Evolutionary conservation across 179 eudicot genomes (phyloP).

Genomic region (Pouteria campechiana): DNA sequence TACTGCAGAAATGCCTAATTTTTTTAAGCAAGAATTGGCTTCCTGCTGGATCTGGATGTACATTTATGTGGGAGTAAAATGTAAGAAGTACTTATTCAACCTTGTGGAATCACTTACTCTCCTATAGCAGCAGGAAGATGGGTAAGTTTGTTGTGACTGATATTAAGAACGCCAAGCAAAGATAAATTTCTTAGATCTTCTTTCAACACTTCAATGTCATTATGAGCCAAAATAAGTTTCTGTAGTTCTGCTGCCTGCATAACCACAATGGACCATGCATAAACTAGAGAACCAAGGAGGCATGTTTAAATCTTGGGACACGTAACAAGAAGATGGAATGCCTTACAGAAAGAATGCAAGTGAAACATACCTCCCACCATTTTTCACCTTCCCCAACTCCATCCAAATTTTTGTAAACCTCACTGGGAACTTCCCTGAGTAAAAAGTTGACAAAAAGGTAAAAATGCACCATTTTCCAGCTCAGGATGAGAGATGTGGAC

Average conservation of each 20-base stretch:
- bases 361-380: conserved; percentile 89
- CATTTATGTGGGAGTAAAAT: too few species aligned
- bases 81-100: too few species aligned
- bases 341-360: not conserved
- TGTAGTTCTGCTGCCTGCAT: conserved; percentile 86
- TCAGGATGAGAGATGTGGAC: too few species aligned
- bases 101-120: conserved; percentile 53
- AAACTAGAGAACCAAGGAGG: not conserved
- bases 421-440: conserved; percentile 77
- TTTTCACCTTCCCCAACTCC: conserved; percentile 65
- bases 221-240: conserved; percentile 94
- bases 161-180: conserved; percentile 54
- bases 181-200: conserved; percentile 79
- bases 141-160: conserved; percentile 85
- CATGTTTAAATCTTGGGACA: not conserved
- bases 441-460: not conserved
- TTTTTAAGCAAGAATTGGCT: too few species aligned
- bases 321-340: not conserved
- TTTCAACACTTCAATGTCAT: conserved; percentile 57
- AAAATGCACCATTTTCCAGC: too few species aligned
- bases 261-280: conserved; percentile 3
- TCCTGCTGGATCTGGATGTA: too few species aligned
- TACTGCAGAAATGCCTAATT: too few species aligned
- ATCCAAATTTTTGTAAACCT: conserved; percentile 81
- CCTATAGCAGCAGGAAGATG: conserved; percentile 88